These are phyloP conservation scores for Yamadazyma membranifaciens DNA, from an alignment of 1,139 yeast genomes.

Conservation along the genomic window DNA sequence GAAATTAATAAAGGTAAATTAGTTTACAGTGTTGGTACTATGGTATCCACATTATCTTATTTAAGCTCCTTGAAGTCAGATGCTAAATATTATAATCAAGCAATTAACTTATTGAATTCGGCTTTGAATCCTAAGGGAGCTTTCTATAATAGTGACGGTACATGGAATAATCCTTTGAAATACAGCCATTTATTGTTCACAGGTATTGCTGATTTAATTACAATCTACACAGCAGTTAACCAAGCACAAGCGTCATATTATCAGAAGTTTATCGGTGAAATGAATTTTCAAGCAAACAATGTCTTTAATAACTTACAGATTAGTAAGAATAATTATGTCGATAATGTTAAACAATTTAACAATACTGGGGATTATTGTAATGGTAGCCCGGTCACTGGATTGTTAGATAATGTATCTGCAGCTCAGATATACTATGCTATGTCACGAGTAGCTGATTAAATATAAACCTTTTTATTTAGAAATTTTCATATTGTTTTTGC, in stretches of 20 bases:
- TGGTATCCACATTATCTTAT: conserved; percentile 28
- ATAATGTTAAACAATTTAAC: conserved; percentile 7
- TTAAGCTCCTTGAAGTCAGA: conserved; percentile 18
- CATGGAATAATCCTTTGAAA: conserved; percentile 25
- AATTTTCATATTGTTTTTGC: too few relatives aligned
- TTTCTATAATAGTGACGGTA: conserved; percentile 19
- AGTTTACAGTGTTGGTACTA: conserved; percentile 35
- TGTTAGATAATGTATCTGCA: conserved; percentile 24
- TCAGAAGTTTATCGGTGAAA: conserved; percentile 16
- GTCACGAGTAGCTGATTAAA: conserved; percentile 6
- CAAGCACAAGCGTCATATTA: conserved; percentile 8
- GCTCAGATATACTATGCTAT: conserved; percentile 25
- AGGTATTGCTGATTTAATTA: conserved; percentile 26
- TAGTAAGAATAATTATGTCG: conserved; percentile 11
- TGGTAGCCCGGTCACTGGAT: conserved; percentile 15
- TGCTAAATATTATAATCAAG: conserved; percentile 14
- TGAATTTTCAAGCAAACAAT: conserved; percentile 22
- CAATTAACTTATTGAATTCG: conserved; percentile 10
- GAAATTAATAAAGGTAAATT: conserved; percentile 31
- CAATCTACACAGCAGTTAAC: conserved; percentile 8
- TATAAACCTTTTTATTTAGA: neutral
- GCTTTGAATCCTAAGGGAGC: conserved; percentile 22
- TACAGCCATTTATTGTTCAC: conserved; percentile 25
- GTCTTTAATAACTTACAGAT: conserved; percentile 25
- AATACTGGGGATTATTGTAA: conserved; percentile 15